phyloP scores from a whole-genome alignment of 2,329 filamentous ascomycete species.

The Aspergillus pseudoglaucus region DNA sequence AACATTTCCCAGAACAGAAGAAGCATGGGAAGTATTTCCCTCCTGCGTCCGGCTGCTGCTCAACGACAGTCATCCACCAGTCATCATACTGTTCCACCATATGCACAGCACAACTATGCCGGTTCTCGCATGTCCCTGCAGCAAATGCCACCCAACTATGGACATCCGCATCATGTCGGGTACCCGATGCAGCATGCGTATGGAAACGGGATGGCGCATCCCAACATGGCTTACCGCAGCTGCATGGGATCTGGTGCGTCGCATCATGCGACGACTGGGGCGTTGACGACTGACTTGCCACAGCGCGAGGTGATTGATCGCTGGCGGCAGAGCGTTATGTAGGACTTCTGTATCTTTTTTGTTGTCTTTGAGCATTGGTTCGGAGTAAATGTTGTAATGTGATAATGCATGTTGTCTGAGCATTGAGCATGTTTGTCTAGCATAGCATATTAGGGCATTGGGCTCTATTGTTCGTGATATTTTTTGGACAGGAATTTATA shows the following conservation, averaged over 20 bases:
- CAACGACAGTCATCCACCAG: constrained; percentile 17
- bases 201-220: constrained; percentile 19
- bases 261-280: constrained; percentile 17
- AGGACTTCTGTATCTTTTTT: constrained; percentile 2
- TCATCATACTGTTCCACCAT: not conserved
- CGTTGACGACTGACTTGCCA: constrained; percentile 14
- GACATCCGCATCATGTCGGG: constrained; percentile 10
- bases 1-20: constrained; percentile 29
- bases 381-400: not conserved
- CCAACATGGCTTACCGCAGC: constrained; percentile 22
- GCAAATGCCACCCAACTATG: constrained; percentile 17
- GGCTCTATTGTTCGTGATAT: not conserved
- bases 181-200: constrained; percentile 17
- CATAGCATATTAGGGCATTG: not conserved
- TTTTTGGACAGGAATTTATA: not conserved
- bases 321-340: constrained; percentile 47
- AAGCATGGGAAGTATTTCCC: constrained; percentile 46
- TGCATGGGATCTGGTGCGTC: constrained; percentile 21
- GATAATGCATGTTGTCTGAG: not conserved
- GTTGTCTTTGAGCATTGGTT: not conserved
- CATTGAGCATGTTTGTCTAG: not conserved
- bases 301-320: constrained; percentile 54
- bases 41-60: constrained; percentile 45
- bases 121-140: constrained; percentile 26
- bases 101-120: constrained; percentile 13